Percentiles rank a stretch among this genome's conserved stretches.
phyloP scores from a whole-genome alignment of 1,139 yeast species.

The Hanseniaspora uvarum region DNA sequence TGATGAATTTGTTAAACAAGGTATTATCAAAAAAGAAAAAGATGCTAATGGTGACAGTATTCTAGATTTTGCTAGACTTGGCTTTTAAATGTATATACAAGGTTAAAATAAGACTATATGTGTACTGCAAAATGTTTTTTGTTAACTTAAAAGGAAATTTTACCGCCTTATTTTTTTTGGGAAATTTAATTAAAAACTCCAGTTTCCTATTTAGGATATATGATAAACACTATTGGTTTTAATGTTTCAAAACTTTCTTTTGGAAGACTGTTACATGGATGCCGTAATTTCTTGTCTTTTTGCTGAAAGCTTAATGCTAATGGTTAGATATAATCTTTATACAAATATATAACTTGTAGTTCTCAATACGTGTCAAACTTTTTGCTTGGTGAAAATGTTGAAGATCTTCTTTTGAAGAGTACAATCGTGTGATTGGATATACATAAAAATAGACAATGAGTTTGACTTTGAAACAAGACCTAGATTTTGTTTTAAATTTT shows the following conservation, averaged over 20 bases:
- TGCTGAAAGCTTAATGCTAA: constrained; percentile 24
- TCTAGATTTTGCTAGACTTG: constrained; percentile 25
- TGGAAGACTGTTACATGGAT: too few relatives aligned
- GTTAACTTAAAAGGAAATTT: neutral
- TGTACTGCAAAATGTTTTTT: too few relatives aligned
- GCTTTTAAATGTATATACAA: constrained; percentile 5
- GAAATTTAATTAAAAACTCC: neutral
- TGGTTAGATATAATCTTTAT: constrained; percentile 18
- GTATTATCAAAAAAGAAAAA: constrained; percentile 40
- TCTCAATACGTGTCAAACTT: too few relatives aligned
- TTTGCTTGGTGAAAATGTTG: constrained; percentile 5
- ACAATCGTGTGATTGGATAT: too few relatives aligned
- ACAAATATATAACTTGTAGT: too few relatives aligned
- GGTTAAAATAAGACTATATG: neutral
- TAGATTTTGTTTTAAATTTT: too few relatives aligned
- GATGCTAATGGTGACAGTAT: constrained; percentile 37
- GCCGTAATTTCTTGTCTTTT: constrained; percentile 21
- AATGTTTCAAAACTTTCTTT: too few relatives aligned
- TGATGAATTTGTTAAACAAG: constrained; percentile 54
- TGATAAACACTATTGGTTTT: neutral
- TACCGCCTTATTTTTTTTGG: neutral
- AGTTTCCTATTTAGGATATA: constrained; percentile 11
- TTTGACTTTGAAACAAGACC: constrained; percentile 30
- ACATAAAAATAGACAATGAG: constrained; percentile 26
- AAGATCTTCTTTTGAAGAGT: constrained; percentile 21